These are phyloP conservation scores for Corynascus novoguineensis DNA, from an alignment of 495 filamentous ascomycete species.

Conservation along the genomic window DNA sequence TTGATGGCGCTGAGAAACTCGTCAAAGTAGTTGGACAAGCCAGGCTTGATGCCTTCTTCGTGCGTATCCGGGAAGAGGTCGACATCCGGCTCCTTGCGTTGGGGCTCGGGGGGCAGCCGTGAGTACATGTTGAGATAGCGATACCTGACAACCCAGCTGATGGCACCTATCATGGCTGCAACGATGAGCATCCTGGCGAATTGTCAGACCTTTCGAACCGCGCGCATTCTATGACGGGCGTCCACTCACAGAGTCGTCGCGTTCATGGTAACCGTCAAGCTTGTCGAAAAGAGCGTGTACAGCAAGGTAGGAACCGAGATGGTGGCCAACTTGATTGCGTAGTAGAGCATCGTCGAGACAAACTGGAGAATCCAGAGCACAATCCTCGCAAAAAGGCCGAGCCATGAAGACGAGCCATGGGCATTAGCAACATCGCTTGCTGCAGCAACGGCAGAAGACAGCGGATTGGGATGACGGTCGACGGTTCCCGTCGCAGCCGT, in stretches of 20 bases:
- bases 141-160: conserved; percentile 92
- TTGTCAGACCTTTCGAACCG: background rate
- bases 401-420: conserved; percentile 42
- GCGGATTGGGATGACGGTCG: conserved; percentile 19
- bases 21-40: conserved; percentile 89
- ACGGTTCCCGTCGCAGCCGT: conserved; percentile 1
- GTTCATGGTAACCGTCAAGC: conserved; percentile 95
- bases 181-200: conserved; percentile 65
- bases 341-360: conserved; percentile 74
- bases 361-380: conserved; percentile 53
- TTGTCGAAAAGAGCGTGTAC: conserved; percentile 92
- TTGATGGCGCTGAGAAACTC: conserved; percentile 99
- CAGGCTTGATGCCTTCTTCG: conserved; percentile 83
- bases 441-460: conserved; percentile 31
- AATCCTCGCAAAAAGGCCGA: conserved; percentile 41
- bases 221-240: too few relatives aligned
- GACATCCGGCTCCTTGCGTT: conserved; percentile 90
- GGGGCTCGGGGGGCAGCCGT: conserved; percentile 85
- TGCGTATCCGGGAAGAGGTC: conserved; percentile 91
- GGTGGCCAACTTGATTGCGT: conserved; percentile 75
- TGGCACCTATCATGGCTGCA: conserved; percentile 65
- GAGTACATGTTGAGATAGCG: conserved; percentile 93
- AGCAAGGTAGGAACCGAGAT: conserved; percentile 85
- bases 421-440: conserved; percentile 36
- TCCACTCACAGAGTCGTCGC: conserved; percentile 78